These are phyloP conservation scores for Trypanosoma theileri DNA, from an alignment of 208 protist species.

Conservation along the genomic window DNA sequence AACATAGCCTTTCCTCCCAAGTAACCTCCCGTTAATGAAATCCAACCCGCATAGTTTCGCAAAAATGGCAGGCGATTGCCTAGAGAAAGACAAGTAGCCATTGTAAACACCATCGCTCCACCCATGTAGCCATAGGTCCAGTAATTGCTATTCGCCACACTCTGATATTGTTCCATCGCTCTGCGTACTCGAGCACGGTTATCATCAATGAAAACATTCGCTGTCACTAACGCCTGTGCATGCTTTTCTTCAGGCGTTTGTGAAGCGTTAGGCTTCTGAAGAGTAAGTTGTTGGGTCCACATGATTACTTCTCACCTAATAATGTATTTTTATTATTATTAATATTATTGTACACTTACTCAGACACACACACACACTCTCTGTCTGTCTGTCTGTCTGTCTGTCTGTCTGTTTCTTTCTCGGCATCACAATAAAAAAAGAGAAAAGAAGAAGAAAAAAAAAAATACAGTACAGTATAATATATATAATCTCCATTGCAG, in stretches of 20 bases:
- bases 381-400: background rate
- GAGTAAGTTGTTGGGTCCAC: conserved; percentile 26
- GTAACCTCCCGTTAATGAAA: conserved; percentile 75
- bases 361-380: conserved; percentile 5
- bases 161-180: conserved; percentile 53
- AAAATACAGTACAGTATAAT: too few species aligned
- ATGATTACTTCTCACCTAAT: conserved; percentile 3
- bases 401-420: too few species aligned
- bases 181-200: conserved; percentile 54
- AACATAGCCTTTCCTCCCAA: conserved; percentile 72
- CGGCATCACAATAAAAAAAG: too few species aligned
- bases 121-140: conserved; percentile 88
- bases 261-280: conserved; percentile 36
- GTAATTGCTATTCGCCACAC: conserved; percentile 72
- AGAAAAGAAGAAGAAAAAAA: too few species aligned
- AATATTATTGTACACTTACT: background rate
- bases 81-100: conserved; percentile 62
- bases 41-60: conserved; percentile 69
- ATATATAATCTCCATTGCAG: too few species aligned
- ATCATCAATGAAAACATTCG: conserved; percentile 75
- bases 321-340: conserved; percentile 5
- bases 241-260: conserved; percentile 64
- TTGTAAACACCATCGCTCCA: conserved; percentile 60
- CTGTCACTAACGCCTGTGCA: conserved; percentile 66
- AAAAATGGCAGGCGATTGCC: conserved; percentile 72